phyloP scores from a whole-genome alignment of 257 asterid genomes.

The Orobanche coerulescens region DNA sequence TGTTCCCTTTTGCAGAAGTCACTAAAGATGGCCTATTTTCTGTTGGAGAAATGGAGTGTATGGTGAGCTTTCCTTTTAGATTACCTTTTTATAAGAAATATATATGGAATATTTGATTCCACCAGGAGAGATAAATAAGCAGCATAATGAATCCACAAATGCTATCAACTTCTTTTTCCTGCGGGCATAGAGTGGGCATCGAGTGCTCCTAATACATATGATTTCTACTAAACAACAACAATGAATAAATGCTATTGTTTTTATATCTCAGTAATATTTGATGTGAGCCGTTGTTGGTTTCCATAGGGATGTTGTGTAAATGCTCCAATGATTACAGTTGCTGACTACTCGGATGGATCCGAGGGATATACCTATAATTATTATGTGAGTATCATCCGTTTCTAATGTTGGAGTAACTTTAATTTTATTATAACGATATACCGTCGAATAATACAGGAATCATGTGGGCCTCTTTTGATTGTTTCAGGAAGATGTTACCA shows the following conservation, averaged over 20 bases:
- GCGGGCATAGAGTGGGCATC: constrained; percentile 6
- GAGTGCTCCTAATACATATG: not conserved
- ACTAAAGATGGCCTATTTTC: constrained; percentile 98
- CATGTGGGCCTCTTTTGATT: not conserved
- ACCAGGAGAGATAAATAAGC: not conserved
- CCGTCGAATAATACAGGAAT: constrained; percentile 4
- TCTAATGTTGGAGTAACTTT: not conserved
- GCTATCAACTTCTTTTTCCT: not conserved
- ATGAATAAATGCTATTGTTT: not conserved
- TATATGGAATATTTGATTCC: not conserved
- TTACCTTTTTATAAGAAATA: constrained; percentile 12
- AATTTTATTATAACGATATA: not conserved
- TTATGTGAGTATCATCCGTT: constrained; percentile 44
- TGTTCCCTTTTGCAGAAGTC: constrained; percentile 57
- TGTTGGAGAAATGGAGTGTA: constrained; percentile 99
- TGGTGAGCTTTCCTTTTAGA: constrained; percentile 47
- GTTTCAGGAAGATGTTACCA: constrained; percentile 86
- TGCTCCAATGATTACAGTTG: constrained; percentile 98
- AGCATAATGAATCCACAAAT: not conserved
- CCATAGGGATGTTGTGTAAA: constrained; percentile 87
- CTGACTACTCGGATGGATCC: constrained; percentile 93
- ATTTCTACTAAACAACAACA: not conserved
- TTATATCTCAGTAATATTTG: not conserved
- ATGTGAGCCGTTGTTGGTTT: constrained; percentile 20
- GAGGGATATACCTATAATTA: constrained; percentile 86